phyloP scores from a whole-genome alignment of 2,329 filamentous ascomycete genomes.

The Cladosporium sp. region DNA sequence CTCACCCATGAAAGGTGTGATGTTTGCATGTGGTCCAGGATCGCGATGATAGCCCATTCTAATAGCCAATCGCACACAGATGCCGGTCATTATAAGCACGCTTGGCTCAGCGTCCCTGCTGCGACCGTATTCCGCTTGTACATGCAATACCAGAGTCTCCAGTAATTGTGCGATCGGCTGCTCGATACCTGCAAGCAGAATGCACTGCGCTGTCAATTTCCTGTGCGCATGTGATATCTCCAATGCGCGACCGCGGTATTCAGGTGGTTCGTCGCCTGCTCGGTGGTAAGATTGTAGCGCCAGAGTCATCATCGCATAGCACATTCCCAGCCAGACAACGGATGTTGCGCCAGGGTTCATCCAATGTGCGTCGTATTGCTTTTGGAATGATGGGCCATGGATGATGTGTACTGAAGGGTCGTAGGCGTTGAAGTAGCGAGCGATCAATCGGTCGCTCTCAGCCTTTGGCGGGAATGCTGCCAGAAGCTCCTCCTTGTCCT shows the following conservation, averaged over 20 bases:
- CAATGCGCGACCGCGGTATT: conserved; percentile 64
- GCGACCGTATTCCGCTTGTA: conserved; percentile 70
- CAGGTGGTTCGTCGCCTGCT: conserved; percentile 72
- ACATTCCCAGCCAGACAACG: conserved; percentile 72
- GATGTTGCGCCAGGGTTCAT: conserved; percentile 66
- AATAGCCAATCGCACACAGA: conserved; percentile 61
- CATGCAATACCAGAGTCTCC: conserved; percentile 72
- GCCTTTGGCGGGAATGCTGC: conserved; percentile 75
- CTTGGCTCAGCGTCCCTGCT: conserved; percentile 70
- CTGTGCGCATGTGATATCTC: conserved; percentile 55
- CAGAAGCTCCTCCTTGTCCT: conserved; percentile 72
- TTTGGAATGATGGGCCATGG: conserved; percentile 74
- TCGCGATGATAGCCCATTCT: conserved; percentile 77
- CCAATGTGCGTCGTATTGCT: conserved; percentile 66
- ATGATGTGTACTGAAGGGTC: conserved; percentile 58
- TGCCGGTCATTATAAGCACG: conserved; percentile 56
- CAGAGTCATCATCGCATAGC: conserved; percentile 72
- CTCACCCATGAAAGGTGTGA: conserved; percentile 72
- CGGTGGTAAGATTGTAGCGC: conserved; percentile 76
- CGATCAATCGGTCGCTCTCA: conserved; percentile 77
- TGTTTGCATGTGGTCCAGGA: conserved; percentile 65
- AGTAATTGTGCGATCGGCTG: conserved; percentile 69
- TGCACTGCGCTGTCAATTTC: conserved; percentile 70
- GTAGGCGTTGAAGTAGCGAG: conserved; percentile 84
- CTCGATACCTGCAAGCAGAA: conserved; percentile 72